Conservation (phyloP, 768 basidiomycete species). For the Antrodiella citrinella region DNA sequence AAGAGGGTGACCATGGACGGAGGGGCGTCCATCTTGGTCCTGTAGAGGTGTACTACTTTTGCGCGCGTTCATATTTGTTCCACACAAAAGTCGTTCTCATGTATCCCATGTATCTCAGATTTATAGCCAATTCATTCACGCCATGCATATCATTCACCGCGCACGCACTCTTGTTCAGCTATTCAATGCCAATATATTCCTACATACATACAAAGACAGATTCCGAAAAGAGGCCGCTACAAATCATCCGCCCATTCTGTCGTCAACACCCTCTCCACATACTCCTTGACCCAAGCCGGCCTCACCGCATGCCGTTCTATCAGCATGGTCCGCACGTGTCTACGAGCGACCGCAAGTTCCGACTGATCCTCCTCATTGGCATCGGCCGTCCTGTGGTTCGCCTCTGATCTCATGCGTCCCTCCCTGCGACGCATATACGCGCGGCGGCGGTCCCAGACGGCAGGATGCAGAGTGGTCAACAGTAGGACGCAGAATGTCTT, state of each 20-base stretch:
- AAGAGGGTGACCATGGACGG: slow-evolving; percentile 57
- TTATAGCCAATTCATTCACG: neutral
- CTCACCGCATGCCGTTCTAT: slow-evolving; percentile 41
- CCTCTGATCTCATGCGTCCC: slow-evolving; percentile 60
- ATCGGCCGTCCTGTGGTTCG: slow-evolving; percentile 29
- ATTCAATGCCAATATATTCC: neutral
- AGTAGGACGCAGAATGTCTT: slow-evolving; percentile 49
- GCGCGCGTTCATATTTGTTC: neutral
- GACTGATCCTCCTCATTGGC: slow-evolving; percentile 9
- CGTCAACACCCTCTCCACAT: slow-evolving; percentile 54
- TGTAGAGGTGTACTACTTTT: too few species aligned
- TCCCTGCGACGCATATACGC: slow-evolving; percentile 52
- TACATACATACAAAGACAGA: neutral
- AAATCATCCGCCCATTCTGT: slow-evolving; percentile 65
- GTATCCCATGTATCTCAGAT: too few species aligned
- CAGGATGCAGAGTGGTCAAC: slow-evolving; percentile 59
- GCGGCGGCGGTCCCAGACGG: slow-evolving; percentile 64
- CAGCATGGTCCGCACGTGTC: slow-evolving; percentile 35
- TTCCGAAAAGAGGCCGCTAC: slow-evolving; percentile 3
- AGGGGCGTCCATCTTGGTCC: slow-evolving; percentile 47
- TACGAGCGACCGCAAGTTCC: slow-evolving; percentile 11
- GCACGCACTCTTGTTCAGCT: neutral
- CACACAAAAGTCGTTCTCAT: neutral
- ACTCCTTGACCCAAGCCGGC: slow-evolving; percentile 54
- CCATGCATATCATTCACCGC: neutral